These are phyloP conservation scores for Rhodotorula sp. DNA, from an alignment of 1,284 basidiomycete genomes.

Conservation along the genomic window DNA sequence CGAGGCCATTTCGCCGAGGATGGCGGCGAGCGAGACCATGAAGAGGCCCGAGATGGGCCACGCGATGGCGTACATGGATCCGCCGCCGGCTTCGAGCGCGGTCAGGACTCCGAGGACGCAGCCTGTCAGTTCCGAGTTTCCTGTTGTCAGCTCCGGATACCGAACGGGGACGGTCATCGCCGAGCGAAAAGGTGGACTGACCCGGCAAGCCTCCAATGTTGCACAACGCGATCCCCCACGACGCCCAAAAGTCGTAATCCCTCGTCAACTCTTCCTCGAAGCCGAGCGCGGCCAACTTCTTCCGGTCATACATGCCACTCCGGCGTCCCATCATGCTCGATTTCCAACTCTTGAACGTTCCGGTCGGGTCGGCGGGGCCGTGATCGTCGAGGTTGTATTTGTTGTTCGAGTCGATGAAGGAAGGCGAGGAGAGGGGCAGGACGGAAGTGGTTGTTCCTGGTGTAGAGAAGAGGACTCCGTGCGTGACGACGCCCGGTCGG, in stretches of 20 bases:
- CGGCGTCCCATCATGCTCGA: constrained; percentile 16
- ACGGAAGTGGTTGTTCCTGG: constrained; percentile 17
- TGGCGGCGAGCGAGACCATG: constrained; percentile 42
- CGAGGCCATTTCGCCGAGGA: constrained; percentile 43
- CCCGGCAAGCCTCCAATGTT: constrained; percentile 40
- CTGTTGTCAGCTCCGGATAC: too few relatives aligned
- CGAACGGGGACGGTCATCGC: too few relatives aligned
- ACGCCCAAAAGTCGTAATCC: constrained; percentile 39
- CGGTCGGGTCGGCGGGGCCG: neutral
- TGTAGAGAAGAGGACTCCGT: constrained; percentile 14
- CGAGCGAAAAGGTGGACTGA: neutral
- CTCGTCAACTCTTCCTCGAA: constrained; percentile 36
- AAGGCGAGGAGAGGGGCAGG: constrained; percentile 9
- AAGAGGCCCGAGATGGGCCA: constrained; percentile 46
- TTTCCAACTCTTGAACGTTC: constrained; percentile 32
- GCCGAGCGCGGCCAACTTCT: constrained; percentile 29
- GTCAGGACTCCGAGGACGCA: constrained; percentile 43
- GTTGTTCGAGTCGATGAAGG: neutral
- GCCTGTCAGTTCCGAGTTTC: constrained; percentile 12
- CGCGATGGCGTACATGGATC: constrained; percentile 42
- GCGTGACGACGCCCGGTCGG: neutral
- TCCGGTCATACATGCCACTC: constrained; percentile 26
- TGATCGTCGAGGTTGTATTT: neutral
- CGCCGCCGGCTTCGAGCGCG: constrained; percentile 42
- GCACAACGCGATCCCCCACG: constrained; percentile 34